Evolutionary conservation across 495 filamentous ascomycete species (phyloP).

Genomic region (Aspergillus asperescens): DNA sequence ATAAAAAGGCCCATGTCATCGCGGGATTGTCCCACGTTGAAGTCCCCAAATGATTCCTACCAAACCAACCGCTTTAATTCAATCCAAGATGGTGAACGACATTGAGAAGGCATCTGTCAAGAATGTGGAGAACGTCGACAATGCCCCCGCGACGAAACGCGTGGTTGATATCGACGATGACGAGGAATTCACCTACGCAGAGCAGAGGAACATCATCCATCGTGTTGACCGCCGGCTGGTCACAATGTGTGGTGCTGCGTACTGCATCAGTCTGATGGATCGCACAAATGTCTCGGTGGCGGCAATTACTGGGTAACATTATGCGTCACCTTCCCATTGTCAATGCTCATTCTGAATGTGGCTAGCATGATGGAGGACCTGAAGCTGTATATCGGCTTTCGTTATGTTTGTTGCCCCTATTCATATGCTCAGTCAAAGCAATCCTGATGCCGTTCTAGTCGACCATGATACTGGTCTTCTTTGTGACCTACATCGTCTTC

Average conservation of each 20-base stretch:
- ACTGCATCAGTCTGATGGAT: constrained; percentile 64
- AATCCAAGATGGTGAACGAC: constrained; percentile 4
- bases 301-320: constrained; percentile 50
- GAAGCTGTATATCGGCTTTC: constrained; percentile 7
- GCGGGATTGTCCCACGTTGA: not conserved
- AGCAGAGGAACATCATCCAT: constrained; percentile 48
- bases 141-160: not conserved
- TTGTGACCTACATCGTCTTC: constrained; percentile 58
- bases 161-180: constrained; percentile 20
- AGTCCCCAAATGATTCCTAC: not conserved
- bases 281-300: constrained; percentile 61
- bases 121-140: constrained; percentile 7
- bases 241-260: constrained; percentile 56
- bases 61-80: not conserved
- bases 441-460: constrained; percentile 30
- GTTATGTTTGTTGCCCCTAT: constrained; percentile 1
- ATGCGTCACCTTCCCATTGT: not conserved
- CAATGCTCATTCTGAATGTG: not conserved
- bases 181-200: constrained; percentile 31
- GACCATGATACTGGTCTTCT: constrained; percentile 59
- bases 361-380: constrained; percentile 8
- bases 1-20: not conserved
- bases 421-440: not conserved
- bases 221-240: constrained; percentile 60
- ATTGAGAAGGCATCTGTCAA: constrained; percentile 7